Evolutionary conservation across 495 filamentous ascomycete species (phyloP).

Genomic region (Copromyces sp.): DNA sequence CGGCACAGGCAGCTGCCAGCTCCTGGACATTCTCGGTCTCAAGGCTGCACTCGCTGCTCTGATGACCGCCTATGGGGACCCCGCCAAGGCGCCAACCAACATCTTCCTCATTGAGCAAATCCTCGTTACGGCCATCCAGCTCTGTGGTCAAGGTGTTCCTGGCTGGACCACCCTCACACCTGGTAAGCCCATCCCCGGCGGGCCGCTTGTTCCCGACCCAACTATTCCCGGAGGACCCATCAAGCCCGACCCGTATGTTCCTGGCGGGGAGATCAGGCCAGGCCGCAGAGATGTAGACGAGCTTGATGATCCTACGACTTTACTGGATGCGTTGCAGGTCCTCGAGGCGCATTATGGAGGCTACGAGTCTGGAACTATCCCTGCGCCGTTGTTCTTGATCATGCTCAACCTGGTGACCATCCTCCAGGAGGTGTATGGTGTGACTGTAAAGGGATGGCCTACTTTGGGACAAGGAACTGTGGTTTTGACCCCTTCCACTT

Average conservation of each 20-base stretch:
- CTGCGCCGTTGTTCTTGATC: slow-evolving; percentile 9
- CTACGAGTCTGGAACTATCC: slow-evolving; percentile 10
- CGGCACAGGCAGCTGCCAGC: slow-evolving; percentile 10
- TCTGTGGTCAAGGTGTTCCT: slow-evolving; percentile 11
- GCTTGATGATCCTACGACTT: slow-evolving; percentile 2
- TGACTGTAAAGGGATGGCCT: slow-evolving; percentile 12
- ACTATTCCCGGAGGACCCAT: slow-evolving; percentile 20
- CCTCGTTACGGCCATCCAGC: slow-evolving; percentile 14
- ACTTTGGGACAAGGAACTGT: slow-evolving; percentile 13
- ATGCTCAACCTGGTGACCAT: slow-evolving; percentile 13
- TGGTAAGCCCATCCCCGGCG: slow-evolving; percentile 21
- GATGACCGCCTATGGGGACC: slow-evolving; percentile 10
- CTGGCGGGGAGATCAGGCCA: slow-evolving; percentile 6
- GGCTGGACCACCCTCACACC: slow-evolving; percentile 18
- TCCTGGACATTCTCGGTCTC: slow-evolving; percentile 10
- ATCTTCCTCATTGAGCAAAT: slow-evolving; percentile 16
- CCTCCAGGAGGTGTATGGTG: slow-evolving; percentile 9
- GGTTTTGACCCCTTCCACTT: slow-evolving; percentile 10
- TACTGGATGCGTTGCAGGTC: slow-evolving; percentile 8
- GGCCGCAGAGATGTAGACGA: slow-evolving; percentile 1
- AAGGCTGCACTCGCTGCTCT: slow-evolving; percentile 11
- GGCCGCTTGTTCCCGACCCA: slow-evolving; percentile 20
- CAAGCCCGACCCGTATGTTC: slow-evolving; percentile 6
- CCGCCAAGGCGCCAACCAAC: slow-evolving; percentile 9
- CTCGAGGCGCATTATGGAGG: slow-evolving; percentile 14